Percentiles rank a stretch among this genome's conserved stretches.
Conservation (phyloP, 306 rosid genomes). For the Parietaria judaica region DNA sequence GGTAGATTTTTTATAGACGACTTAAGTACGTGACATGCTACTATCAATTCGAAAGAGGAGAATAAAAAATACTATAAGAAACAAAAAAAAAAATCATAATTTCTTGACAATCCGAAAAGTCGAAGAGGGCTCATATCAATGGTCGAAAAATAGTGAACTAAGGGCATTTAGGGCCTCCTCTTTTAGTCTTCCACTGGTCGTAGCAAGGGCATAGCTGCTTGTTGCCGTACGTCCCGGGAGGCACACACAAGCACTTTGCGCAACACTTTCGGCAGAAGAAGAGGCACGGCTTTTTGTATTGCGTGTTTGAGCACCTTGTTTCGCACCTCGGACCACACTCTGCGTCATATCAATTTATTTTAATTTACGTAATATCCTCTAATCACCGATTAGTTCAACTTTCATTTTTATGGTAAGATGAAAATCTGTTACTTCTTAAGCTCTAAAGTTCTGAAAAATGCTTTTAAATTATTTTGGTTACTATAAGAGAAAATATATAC, state of each 20-base stretch:
- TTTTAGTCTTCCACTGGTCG: conserved; percentile 75
- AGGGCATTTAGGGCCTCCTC: conserved; percentile 87
- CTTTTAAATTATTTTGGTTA: too few relatives aligned
- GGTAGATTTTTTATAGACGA: too few relatives aligned
- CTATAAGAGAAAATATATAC: too few relatives aligned
- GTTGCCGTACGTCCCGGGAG: conserved; percentile 72
- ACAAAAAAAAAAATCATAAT: too few relatives aligned
- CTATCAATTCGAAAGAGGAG: too few relatives aligned
- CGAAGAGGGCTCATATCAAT: too few relatives aligned
- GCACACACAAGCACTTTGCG: conserved; percentile 66
- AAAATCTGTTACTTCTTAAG: too few relatives aligned
- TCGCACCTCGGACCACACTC: conserved; percentile 54
- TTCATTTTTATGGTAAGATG: background rate
- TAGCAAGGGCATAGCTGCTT: conserved; percentile 74
- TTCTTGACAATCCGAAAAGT: too few relatives aligned
- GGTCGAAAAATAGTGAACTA: conserved; percentile 8
- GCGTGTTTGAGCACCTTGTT: conserved; percentile 60
- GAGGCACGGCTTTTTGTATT: conserved; percentile 63
- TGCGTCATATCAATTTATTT: conserved; percentile 8
- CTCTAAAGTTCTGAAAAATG: too few relatives aligned
- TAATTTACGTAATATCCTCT: background rate
- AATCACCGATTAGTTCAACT: too few relatives aligned
- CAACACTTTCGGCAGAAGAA: conserved; percentile 73
- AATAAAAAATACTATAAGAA: too few relatives aligned
- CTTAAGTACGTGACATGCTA: too few relatives aligned